A percentile compares a stretch with the other conserved stretches of the same genome.
These are phyloP conservation scores for Babesia bigemina DNA, from an alignment of 169 alveolate species.

Conservation along the genomic window DNA sequence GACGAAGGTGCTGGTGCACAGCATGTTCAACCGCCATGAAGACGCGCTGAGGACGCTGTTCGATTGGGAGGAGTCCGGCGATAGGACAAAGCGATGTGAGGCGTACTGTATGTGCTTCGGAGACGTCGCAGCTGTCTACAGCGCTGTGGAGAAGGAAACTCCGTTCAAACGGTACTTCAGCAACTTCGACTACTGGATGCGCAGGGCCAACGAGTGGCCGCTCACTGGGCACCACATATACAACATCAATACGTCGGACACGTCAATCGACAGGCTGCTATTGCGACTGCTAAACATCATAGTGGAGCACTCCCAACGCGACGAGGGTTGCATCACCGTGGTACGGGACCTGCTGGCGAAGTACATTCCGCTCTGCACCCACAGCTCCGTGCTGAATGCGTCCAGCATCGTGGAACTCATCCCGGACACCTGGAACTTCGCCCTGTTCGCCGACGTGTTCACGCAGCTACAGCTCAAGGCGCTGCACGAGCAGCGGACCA, in stretches of 20 bases:
- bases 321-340: constrained; percentile 10
- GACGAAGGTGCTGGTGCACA: constrained; percentile 43
- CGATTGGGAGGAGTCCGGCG: constrained; percentile 7
- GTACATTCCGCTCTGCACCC: constrained; percentile 51
- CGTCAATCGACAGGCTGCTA: constrained; percentile 54
- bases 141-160: constrained; percentile 28
- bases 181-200: constrained; percentile 54
- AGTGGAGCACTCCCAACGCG: constrained; percentile 29
- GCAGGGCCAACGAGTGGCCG: constrained; percentile 63
- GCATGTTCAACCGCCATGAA: constrained; percentile 36
- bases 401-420: constrained; percentile 44
- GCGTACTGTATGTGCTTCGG: constrained; percentile 70
- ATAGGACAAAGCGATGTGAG: constrained; percentile 44
- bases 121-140: constrained; percentile 21
- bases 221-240: constrained; percentile 14
- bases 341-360: constrained; percentile 49
- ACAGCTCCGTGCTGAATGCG: constrained; percentile 52
- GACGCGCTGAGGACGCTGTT: constrained; percentile 53
- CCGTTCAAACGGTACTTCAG: constrained; percentile 56
- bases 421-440: constrained; percentile 62
- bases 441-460: constrained; percentile 44
- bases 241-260: constrained; percentile 38
- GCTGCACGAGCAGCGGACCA: constrained; percentile 57
- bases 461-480: constrained; percentile 61
- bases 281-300: constrained; percentile 43